Evolutionary conservation across 148 eudicot species (phyloP).

Genomic region (Spergularia bocconei): DNA sequence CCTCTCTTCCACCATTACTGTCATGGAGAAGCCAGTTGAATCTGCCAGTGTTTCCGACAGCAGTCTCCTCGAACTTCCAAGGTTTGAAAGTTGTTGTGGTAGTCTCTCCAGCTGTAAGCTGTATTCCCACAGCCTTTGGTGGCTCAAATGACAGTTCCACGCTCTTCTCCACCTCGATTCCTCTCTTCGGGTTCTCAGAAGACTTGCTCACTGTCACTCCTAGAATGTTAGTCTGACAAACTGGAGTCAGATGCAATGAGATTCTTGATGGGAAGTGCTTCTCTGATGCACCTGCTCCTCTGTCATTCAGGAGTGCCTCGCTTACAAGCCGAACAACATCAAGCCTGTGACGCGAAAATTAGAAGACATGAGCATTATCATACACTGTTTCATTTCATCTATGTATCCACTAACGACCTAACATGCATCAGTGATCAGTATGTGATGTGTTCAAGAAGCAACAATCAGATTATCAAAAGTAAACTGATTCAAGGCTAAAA

Average conservation of each 20-base stretch:
- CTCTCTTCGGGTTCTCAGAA: constrained; percentile 61
- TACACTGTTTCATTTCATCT: not conserved
- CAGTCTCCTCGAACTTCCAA: constrained; percentile 92
- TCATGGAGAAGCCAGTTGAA: constrained; percentile 84
- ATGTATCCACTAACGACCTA: no score
- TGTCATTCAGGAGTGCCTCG: constrained; percentile 48
- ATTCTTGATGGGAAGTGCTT: constrained; percentile 92
- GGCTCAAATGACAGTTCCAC: constrained; percentile 67
- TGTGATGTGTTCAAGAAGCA: no score
- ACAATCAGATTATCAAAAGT: no score
- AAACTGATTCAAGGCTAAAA: no score
- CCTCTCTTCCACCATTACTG: constrained; percentile 63
- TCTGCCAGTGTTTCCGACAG: constrained; percentile 50
- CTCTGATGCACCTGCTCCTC: constrained; percentile 77
- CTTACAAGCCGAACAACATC: constrained; percentile 60
- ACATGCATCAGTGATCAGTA: not conserved
- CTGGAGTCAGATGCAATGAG: constrained; percentile 69
- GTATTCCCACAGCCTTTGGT: constrained; percentile 45
- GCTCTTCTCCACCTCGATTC: constrained; percentile 47
- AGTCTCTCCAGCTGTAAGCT: constrained; percentile 51
- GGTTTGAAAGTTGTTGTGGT: constrained; percentile 57
- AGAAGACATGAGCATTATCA: no score
- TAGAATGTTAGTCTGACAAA: constrained; percentile 44
- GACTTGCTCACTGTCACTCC: constrained; percentile 78
- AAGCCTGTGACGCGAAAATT: constrained; percentile 41